Evolutionary conservation across 257 asterid genomes (phyloP).

Genomic region (Rehmannia glutinosa): DNA sequence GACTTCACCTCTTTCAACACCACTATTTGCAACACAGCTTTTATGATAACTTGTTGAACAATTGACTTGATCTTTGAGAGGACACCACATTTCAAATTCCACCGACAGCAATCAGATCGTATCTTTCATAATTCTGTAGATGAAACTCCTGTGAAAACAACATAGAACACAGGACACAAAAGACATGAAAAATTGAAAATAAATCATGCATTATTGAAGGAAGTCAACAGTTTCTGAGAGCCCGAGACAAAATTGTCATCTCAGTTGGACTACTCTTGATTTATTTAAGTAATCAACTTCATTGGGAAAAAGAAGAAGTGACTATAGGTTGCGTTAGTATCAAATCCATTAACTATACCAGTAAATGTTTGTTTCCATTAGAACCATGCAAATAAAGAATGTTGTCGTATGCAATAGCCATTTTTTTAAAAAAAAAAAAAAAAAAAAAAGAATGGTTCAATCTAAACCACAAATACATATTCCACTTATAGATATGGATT

Average conservation of each 20-base stretch:
- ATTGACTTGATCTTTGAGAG: conserved; percentile 1
- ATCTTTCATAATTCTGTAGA: conserved; percentile 10
- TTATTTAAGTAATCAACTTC: neutral
- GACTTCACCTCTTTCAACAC: neutral
- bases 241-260: neutral
- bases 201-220: neutral
- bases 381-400: neutral
- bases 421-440: too few species aligned
- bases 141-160: neutral
- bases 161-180: neutral
- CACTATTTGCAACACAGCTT: neutral
- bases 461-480: neutral
- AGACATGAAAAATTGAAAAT: neutral
- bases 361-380: too few species aligned
- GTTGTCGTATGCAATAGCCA: neutral
- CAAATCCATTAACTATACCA: neutral
- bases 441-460: neutral
- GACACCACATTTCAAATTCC: conserved; percentile 1
- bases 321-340: neutral
- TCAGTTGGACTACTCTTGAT: neutral
- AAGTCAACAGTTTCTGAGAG: neutral
- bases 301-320: neutral
- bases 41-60: conserved; percentile 1
- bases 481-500: neutral
- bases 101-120: neutral